These are phyloP conservation scores for Euphrasia confusa DNA, from an alignment of 257 asterid genomes.

Conservation along the genomic window DNA sequence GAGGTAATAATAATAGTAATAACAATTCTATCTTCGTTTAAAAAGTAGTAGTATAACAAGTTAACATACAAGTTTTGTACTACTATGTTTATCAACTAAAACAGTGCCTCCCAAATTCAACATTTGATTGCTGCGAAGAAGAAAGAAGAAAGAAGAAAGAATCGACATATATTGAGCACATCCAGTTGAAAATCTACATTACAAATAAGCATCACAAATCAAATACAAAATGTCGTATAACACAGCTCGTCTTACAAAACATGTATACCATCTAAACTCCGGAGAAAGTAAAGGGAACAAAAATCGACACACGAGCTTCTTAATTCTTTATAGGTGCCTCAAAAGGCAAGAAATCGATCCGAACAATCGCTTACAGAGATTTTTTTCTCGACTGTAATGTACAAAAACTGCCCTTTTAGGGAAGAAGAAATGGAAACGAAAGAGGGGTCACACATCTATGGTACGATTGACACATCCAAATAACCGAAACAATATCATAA, in stretches of 20 bases:
- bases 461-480: conserved; percentile 18
- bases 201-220: conserved; percentile 24
- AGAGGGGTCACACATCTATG: conserved; percentile 15
- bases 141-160: conserved; percentile 1
- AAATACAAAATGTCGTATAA: conserved; percentile 18
- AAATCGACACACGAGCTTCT: neutral
- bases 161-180: neutral
- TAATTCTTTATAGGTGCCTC: too few species aligned
- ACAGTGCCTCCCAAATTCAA: neutral
- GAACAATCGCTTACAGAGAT: conserved; percentile 25
- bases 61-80: neutral
- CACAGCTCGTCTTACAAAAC: conserved; percentile 16
- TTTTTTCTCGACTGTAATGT: conserved; percentile 30
- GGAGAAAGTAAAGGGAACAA: neutral
- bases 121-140: neutral
- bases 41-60: neutral
- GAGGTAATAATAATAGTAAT: neutral
- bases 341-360: too few species aligned
- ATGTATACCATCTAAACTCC: conserved; percentile 12
- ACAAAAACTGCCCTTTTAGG: conserved; percentile 38
- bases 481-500: conserved; percentile 23
- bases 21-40: neutral
- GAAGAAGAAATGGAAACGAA: conserved; percentile 22
- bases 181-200: conserved; percentile 1
- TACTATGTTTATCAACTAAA: too few species aligned